A percentile compares a stretch with the other conserved stretches of the same genome.
Conservation (phyloP, 345 rosid species). For the Bruguiera gymnorhiza region DNA sequence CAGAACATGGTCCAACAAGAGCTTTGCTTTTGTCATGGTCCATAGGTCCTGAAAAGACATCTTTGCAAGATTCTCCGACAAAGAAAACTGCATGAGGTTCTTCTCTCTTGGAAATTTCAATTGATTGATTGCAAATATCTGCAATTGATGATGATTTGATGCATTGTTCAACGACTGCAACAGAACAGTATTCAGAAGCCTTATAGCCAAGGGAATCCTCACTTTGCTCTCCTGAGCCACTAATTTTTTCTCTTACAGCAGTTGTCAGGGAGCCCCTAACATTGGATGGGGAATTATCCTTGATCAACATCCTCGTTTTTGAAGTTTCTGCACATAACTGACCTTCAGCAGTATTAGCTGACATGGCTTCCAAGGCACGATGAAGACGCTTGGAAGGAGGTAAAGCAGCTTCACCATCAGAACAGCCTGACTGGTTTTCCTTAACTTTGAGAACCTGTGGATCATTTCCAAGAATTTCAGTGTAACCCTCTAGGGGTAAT, state of each 20-base stretch:
- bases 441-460: constrained; percentile 30
- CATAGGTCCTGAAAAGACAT: constrained; percentile 19
- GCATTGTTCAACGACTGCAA: constrained; percentile 23
- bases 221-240: constrained; percentile 22
- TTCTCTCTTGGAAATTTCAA: constrained; percentile 23
- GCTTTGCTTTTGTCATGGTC: constrained; percentile 17
- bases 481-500: constrained; percentile 31
- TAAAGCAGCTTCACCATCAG: constrained; percentile 67
- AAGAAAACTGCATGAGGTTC: constrained; percentile 16
- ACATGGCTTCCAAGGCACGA: constrained; percentile 77
- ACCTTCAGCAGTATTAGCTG: constrained; percentile 60
- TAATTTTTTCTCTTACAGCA: constrained; percentile 27
- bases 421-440: constrained; percentile 45
- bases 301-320: constrained; percentile 24
- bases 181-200: constrained; percentile 27
- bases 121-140: constrained; percentile 20
- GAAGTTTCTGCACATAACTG: constrained; percentile 33
- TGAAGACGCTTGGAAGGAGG: constrained; percentile 78
- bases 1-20: constrained; percentile 13
- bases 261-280: constrained; percentile 22
- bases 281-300: constrained; percentile 27
- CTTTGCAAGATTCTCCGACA: constrained; percentile 13
- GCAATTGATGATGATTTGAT: constrained; percentile 24
- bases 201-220: constrained; percentile 24
- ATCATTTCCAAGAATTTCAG: constrained; percentile 36